Evolutionary conservation across 2,329 filamentous ascomycete genomes (phyloP), one percentile per base, ranked within the genome.

Genomic region (Thielaviopsis cerberus): DNA sequence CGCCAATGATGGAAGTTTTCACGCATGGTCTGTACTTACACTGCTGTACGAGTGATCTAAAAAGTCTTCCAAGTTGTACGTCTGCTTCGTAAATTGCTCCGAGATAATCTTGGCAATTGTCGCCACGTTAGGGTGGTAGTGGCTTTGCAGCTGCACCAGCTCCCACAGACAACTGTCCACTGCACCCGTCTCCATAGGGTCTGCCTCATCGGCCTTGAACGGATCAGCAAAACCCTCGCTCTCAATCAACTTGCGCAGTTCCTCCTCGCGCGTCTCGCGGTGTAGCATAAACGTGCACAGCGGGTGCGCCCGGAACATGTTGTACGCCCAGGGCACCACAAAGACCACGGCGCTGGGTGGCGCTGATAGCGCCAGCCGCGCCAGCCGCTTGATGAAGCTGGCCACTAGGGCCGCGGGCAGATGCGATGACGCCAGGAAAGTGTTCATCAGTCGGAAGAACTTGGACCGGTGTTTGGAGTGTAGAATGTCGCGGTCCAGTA

Each of bases 81-180:
- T 79, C 64, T 89, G 83, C 72, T 98, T 98, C 1, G 92, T 98
- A 69, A 97, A 98, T 69, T 97, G 92, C 71, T 97, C 89, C 1
- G 87, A 87, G 59, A 98, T 82, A 62, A 98, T 95, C 70, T 89
- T 92, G 51, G 89, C 85, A 64, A 98, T 82, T 2, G 90, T 92
- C 0, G 91, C 90, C 24, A 98, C 88, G 64, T 97, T 98, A 15
- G 94, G 92, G 67, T 98, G 92, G 70, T 94, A 97, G 69, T 98
- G 94, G 0, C 82, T 84, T 69, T 94, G 88, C 59, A 97, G 74
- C 60, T 88, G 89, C 61, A 94, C 86, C 56, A 98, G 77, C 69
- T 98, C 92, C 94, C 92, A 98, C 7, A 98, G 72, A 68, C 85
- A 89, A 69, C 88, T 95, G 59, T 97, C 89, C 60, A 98, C 87